A percentile compares a stretch with the other conserved stretches of the same genome.
phyloP scores from a whole-genome alignment of 1,284 basidiomycete genomes.

The Ceratobasidium theobromae region DNA sequence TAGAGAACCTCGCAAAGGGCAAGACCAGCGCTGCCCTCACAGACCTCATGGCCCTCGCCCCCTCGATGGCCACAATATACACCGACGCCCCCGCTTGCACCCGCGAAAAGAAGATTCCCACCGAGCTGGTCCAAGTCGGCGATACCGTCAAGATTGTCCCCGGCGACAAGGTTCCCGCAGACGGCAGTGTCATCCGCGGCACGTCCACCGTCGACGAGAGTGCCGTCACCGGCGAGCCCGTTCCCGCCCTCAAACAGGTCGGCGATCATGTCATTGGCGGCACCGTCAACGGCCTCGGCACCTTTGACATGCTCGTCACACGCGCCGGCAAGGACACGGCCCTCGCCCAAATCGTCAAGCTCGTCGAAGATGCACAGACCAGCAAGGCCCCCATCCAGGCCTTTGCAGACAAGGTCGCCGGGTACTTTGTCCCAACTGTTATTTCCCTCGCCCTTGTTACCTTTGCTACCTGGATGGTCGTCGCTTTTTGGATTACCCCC shows the following conservation, averaged over 20 bases:
- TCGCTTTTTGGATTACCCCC: constrained; percentile 60
- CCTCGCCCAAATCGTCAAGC: constrained; percentile 91
- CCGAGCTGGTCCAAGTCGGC: constrained; percentile 92
- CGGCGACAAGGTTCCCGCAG: constrained; percentile 95
- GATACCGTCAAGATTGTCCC: constrained; percentile 94
- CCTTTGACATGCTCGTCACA: constrained; percentile 93
- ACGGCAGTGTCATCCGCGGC: constrained; percentile 86
- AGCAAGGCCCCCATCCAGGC: constrained; percentile 98
- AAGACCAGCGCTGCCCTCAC: constrained; percentile 96
- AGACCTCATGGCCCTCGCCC: constrained; percentile 92
- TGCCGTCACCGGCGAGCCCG: constrained; percentile 95
- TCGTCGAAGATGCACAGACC: constrained; percentile 98
- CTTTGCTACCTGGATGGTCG: constrained; percentile 81
- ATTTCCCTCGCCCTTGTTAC: constrained; percentile 81
- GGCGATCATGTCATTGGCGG: constrained; percentile 92
- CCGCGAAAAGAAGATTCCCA: constrained; percentile 86
- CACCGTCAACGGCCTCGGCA: constrained; percentile 94
- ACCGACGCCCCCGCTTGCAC: constrained; percentile 76
- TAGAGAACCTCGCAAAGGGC: constrained; percentile 97
- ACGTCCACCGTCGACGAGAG: constrained; percentile 92
- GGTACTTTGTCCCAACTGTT: constrained; percentile 93
- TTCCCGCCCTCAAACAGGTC: constrained; percentile 80
- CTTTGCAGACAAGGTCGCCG: constrained; percentile 93
- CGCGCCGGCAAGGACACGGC: constrained; percentile 96
- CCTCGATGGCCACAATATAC: constrained; percentile 94